Conservation (phyloP, 1,284 basidiomycete genomes). For the Puccinia horiana region DNA sequence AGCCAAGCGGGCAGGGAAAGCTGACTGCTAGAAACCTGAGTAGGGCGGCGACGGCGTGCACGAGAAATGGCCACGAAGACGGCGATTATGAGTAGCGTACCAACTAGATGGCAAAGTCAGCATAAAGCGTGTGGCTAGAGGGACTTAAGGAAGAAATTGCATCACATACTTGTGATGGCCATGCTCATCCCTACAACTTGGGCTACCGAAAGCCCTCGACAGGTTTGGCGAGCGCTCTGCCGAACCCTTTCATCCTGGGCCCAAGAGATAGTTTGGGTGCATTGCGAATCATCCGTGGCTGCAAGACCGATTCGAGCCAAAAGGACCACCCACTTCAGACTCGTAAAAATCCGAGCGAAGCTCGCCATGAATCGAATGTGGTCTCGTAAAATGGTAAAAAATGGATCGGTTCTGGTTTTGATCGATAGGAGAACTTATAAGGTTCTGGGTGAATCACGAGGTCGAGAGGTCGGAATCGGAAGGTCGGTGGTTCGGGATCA, state of each 20-base stretch:
- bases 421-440: no score
- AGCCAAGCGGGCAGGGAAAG: neutral
- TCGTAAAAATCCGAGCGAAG: neutral
- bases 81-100: neutral
- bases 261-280: neutral
- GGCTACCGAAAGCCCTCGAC: neutral
- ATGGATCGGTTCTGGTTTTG: neutral
- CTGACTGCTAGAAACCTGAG: neutral
- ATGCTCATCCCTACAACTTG: neutral
- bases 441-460: neutral
- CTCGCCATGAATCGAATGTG: neutral
- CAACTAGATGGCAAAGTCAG: neutral
- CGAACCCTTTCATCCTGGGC: neutral
- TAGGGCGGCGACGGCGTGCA: neutral
- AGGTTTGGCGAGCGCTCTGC: neutral
- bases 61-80: neutral
- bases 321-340: neutral
- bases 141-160: neutral
- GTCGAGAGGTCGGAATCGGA: neutral
- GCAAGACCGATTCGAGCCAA: neutral
- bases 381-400: neutral
- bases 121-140: neutral
- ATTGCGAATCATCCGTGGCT: neutral
- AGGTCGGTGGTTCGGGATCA: no score
- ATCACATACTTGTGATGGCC: neutral